Conservation (phyloP, 345 rosid species). For the Noccaea caerulescens region DNA sequence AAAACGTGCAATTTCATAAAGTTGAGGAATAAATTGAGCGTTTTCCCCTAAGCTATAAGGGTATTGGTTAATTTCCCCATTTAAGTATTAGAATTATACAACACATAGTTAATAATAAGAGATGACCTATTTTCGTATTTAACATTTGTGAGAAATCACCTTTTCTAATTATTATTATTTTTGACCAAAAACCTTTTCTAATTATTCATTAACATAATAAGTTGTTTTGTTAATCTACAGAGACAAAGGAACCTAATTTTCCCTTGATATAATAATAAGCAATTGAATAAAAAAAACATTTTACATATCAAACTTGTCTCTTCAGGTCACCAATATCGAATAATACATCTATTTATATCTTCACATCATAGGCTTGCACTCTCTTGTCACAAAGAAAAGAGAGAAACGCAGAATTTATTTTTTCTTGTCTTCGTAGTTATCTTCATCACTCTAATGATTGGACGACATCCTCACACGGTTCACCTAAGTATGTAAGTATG, state of each 20-base stretch:
- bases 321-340: constrained; percentile 16
- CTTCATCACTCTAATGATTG: constrained; percentile 32
- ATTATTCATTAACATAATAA: constrained; percentile 3
- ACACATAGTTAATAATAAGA: neutral
- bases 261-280: neutral
- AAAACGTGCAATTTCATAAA: too few relatives aligned
- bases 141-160: neutral
- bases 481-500: constrained; percentile 13
- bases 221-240: neutral
- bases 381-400: constrained; percentile 27
- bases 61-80: constrained; percentile 13
- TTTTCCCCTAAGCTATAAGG: too few relatives aligned
- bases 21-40: too few relatives aligned
- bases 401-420: neutral
- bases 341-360: constrained; percentile 26
- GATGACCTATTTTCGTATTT: neutral
- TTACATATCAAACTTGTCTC: constrained; percentile 20
- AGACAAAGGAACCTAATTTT: constrained; percentile 9
- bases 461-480: constrained; percentile 28
- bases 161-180: neutral
- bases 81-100: neutral
- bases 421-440: constrained; percentile 6
- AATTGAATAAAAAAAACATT: neutral
- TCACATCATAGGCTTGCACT: constrained; percentile 16
- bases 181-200: neutral